Base-by-base conservation (phyloP, 179 eudicot genomes). In the Patellifolia procumbens region DNA sequence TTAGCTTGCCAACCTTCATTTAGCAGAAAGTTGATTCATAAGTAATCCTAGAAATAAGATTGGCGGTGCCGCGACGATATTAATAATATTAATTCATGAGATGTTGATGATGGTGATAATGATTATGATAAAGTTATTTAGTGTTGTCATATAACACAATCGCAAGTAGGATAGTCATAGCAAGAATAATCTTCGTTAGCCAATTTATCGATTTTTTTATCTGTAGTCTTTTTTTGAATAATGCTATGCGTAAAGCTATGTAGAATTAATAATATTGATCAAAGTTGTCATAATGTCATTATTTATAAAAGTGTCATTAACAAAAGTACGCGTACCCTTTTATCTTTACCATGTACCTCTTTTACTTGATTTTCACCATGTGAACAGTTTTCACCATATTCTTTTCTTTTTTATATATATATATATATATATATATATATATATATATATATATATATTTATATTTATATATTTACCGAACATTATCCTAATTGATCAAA, bases 11-110 rank as follows among this genome's bases (percentile, higher is more conserved):
- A 76, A 72, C 80, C 76, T 72, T 67, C 70, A 58, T 55, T 72
- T 66, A 43, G 77, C 74, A 71, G 62, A 81, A 81, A 81, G 80
- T 76, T 76, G 68, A 81, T 76, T 81, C 61, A 63, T 53, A 70
- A 61, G 75, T 79, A n/a, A 79, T 69, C 78, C 69, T 75, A 59
- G 32, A 34, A 32, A 46, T 59, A 11, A 52, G 48, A 72, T 70
- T 80, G 79, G 76, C 73, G 83, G 83, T 76, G 83, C 74, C 45
- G 76, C 80, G 42, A 70, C 61, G 19, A 63, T 70, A 64, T 75
- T 43, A 15, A 49, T 67, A 48, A 22, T 43, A 68, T 5, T 43
- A 12, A 19, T 22, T 22, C 34, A 67, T 43, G 16, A 45, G 48
- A 56, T 59, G 35, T 35, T 60, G 8, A 74, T 49, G 28, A 75